Conservation (phyloP, 495 filamentous ascomycete species). For the Penicillium taxi region DNA sequence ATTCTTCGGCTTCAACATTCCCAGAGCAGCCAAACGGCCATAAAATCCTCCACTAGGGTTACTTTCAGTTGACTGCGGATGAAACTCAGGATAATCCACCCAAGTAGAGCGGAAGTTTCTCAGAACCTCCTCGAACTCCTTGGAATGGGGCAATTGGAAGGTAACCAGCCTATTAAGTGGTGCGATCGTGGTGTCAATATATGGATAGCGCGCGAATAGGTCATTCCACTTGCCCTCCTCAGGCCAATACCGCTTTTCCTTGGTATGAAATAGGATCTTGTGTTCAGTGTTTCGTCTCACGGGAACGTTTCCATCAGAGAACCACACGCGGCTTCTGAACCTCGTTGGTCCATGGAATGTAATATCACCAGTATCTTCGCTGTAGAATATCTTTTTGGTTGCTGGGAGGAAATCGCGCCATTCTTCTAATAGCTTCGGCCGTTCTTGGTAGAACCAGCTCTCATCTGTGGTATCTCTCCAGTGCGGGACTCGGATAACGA, state of each 20-base stretch:
- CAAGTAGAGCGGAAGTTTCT: conserved; percentile 1
- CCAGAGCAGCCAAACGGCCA: conserved; percentile 15
- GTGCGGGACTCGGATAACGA: background rate
- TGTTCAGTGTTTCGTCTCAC: conserved; percentile 6
- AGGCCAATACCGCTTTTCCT: background rate
- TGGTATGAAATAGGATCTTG: conserved; percentile 3
- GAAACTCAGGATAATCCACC: conserved; percentile 14
- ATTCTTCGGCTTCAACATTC: conserved; percentile 7
- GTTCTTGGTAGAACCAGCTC: conserved; percentile 22
- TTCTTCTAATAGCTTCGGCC: conserved; percentile 41
- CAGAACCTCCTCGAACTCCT: conserved; percentile 7
- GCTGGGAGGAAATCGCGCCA: conserved; percentile 43
- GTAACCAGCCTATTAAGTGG: conserved; percentile 21
- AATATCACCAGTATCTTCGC: conserved; percentile 4
- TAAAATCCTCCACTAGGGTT: conserved; percentile 14
- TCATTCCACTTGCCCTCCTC: conserved; percentile 10
- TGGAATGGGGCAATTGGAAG: conserved; percentile 3
- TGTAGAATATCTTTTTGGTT: conserved; percentile 14
- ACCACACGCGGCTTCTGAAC: conserved; percentile 3
- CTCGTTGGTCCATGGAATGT: conserved; percentile 6
- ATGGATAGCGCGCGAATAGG: conserved; percentile 3
- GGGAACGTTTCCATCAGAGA: background rate
- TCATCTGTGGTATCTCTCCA: conserved; percentile 17
- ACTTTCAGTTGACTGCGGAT: conserved; percentile 4
- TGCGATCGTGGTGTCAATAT: conserved; percentile 10